Evolutionary conservation across 495 filamentous ascomycete genomes (phyloP).

Genomic region (Darksidea phi): DNA sequence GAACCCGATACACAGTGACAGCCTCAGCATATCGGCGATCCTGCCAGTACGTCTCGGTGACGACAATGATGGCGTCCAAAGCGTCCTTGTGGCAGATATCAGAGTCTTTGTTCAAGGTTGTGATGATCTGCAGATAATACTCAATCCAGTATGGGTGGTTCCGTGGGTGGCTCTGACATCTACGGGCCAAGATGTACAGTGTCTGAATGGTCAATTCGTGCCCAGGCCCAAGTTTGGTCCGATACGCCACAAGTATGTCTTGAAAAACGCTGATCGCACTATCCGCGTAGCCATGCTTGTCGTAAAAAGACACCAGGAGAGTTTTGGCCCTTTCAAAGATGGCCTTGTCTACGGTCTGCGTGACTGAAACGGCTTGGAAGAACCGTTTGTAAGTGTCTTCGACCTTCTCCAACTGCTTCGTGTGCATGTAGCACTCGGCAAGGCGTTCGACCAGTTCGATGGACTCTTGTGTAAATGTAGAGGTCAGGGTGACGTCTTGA

Average conservation of each 20-base stretch:
- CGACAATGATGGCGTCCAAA: conserved; percentile 25
- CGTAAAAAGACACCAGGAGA: conserved; percentile 23
- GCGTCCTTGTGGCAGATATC: conserved; percentile 27
- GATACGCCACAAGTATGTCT: conserved; percentile 23
- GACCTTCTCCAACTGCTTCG: conserved; percentile 18
- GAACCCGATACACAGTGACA: conserved; percentile 21
- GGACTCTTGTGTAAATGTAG: conserved; percentile 27
- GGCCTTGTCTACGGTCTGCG: conserved; percentile 13
- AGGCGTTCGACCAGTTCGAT: conserved; percentile 27
- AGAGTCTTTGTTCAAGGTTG: conserved; percentile 21
- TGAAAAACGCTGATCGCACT: conserved; percentile 27
- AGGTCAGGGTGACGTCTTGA: conserved; percentile 23
- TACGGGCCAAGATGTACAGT: conserved; percentile 15
- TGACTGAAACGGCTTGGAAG: conserved; percentile 25
- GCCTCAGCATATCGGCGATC: conserved; percentile 29
- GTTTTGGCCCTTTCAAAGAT: conserved; percentile 21
- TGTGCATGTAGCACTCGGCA: conserved; percentile 17
- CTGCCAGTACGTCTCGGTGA: conserved; percentile 23
- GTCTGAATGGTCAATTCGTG: conserved; percentile 20
- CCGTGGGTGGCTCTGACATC: conserved; percentile 16
- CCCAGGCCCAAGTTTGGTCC: conserved; percentile 8
- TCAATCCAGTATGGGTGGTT: conserved; percentile 31
- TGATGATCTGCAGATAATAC: conserved; percentile 29
- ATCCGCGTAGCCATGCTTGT: conserved; percentile 28
- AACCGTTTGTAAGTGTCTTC: conserved; percentile 26